These are phyloP conservation scores for Septoria linicola DNA, from an alignment of 2,329 filamentous ascomycete genomes.

Conservation along the genomic window DNA sequence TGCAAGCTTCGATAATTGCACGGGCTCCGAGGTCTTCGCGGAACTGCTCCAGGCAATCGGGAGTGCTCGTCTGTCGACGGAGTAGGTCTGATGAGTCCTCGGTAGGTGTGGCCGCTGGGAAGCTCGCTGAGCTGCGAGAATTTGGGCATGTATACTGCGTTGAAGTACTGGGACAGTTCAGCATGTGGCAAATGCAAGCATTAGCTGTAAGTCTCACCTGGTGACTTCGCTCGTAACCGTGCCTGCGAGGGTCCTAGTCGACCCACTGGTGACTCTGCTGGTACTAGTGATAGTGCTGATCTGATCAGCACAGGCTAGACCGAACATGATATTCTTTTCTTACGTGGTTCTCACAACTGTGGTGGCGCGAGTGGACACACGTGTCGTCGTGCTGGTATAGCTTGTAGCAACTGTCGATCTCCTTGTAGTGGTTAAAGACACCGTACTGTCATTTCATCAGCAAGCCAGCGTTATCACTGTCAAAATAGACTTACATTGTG, in stretches of 20 bases:
- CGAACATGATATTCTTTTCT: neutral
- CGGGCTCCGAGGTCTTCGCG: neutral
- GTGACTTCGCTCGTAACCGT: neutral
- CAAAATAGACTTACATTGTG: neutral
- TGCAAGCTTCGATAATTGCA: constrained; percentile 3
- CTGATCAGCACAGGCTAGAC: neutral
- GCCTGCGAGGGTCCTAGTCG: constrained; percentile 5
- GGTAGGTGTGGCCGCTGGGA: neutral
- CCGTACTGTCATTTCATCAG: neutral
- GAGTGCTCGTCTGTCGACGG: neutral
- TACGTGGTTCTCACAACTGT: constrained; percentile 6
- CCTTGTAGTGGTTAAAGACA: constrained; percentile 1
- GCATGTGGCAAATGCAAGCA: neutral
- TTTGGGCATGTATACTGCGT: constrained; percentile 12
- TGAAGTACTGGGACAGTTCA: neutral
- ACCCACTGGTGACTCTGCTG: constrained; percentile 7
- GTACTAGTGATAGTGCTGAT: constrained; percentile 8
- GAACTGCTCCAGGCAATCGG: neutral
- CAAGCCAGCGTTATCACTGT: neutral
- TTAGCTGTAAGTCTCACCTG: neutral
- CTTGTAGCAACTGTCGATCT: constrained; percentile 3
- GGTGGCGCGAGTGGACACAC: neutral
- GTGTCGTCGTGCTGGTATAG: constrained; percentile 1
- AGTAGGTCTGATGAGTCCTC: neutral
- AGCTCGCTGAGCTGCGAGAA: neutral